These are phyloP conservation scores for Melastoma candidum DNA, from an alignment of 441 rosid species.

Conservation along the genomic window DNA sequence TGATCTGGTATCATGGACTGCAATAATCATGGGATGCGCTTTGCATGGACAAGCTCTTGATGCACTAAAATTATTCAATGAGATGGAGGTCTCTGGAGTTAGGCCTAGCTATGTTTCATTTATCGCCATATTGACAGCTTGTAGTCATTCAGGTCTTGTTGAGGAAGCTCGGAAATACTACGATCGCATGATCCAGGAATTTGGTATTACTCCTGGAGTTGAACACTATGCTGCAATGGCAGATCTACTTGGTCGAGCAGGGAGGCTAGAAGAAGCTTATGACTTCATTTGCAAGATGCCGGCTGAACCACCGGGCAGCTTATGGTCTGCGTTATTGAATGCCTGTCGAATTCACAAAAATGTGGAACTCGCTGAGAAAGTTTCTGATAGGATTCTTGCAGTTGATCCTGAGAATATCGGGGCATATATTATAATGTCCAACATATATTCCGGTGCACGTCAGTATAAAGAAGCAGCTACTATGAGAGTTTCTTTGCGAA, in stretches of 20 bases:
- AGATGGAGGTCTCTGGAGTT: conserved; percentile 48
- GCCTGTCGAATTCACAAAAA: conserved; percentile 53
- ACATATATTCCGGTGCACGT: conserved; percentile 38
- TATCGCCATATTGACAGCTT: conserved; percentile 53
- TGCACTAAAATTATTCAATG: conserved; percentile 41
- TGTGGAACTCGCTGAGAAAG: conserved; percentile 45
- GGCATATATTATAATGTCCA: conserved; percentile 48
- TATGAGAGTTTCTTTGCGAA: conserved; percentile 31
- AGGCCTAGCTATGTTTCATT: conserved; percentile 42
- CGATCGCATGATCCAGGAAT: conserved; percentile 29
- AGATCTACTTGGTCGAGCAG: conserved; percentile 62
- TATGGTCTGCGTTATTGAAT: conserved; percentile 51
- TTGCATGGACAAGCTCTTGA: conserved; percentile 47
- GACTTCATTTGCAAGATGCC: conserved; percentile 31
- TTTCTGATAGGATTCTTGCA: conserved; percentile 31
- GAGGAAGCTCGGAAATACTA: conserved; percentile 46
- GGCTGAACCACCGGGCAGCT: conserved; percentile 32
- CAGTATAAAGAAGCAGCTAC: conserved; percentile 40
- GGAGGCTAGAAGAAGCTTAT: conserved; percentile 53
- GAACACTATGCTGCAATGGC: conserved; percentile 60
- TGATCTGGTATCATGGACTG: conserved; percentile 60
- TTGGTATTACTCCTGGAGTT: conserved; percentile 34
- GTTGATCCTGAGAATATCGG: conserved; percentile 45
- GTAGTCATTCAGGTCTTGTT: conserved; percentile 54
- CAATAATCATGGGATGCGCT: conserved; percentile 58